phyloP scores from a whole-genome alignment of 805 yeast species.

The Starmerella cellae region DNA sequence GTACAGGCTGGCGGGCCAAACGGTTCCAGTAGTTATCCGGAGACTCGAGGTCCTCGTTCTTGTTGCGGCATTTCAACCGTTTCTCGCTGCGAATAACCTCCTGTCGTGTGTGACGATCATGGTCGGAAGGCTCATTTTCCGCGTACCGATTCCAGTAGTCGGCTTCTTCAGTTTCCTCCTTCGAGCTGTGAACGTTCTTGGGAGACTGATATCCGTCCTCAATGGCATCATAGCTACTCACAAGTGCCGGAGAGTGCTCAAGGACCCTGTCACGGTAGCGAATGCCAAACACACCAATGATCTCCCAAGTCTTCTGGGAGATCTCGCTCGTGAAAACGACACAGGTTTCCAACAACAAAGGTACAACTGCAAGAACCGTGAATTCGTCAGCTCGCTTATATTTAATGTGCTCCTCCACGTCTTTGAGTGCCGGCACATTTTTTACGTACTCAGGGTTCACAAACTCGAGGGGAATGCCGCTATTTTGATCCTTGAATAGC shows the following conservation, averaged over 20 bases:
- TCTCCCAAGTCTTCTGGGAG: conserved; percentile 14
- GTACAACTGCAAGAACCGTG: conserved; percentile 14
- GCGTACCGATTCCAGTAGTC: conserved; percentile 1
- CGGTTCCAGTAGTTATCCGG: not conserved
- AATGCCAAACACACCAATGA: conserved; percentile 15
- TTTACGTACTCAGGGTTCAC: not conserved
- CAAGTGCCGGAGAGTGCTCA: not conserved
- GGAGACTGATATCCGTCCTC: not conserved
- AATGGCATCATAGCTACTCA: not conserved
- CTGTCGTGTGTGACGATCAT: not conserved
- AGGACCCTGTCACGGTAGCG: not conserved
- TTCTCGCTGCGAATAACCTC: not conserved
- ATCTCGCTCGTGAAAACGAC: conserved; percentile 13
- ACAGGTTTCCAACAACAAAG: not conserved
- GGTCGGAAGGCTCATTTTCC: not conserved
- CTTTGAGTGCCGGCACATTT: not conserved
- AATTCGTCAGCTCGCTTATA: conserved; percentile 15
- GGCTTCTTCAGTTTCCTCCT: not conserved
- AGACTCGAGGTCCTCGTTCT: not conserved
- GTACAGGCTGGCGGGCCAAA: not conserved
- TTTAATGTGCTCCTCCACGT: not conserved
- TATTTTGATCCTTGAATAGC: conserved; percentile 1
- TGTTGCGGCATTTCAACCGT: not conserved
- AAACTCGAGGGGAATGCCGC: not conserved
- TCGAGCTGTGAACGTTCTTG: not conserved